Base-by-base conservation (phyloP, 805 yeast genomes). In the Nakazawaea holstii region DNA sequence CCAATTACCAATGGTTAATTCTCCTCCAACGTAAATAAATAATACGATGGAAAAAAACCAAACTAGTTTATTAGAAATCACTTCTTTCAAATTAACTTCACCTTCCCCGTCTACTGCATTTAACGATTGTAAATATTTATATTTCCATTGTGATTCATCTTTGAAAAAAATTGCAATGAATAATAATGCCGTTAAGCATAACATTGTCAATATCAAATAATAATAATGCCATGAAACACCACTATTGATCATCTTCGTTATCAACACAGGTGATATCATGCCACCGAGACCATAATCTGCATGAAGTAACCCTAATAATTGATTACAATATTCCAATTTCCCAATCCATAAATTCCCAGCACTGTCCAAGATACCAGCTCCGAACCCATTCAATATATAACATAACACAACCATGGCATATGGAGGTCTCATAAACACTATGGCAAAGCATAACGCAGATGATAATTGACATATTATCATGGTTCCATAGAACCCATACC, bases 361-460 rank as follows among this genome's bases (percentile, higher is more conserved):
- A 33, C 84, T 77, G 57, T 82, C 88, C 27, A 77, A 53, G 8
- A 73, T 53, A 0, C 89, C 88, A 46, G 68, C 68, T 0, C 84
- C 83, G 36, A 80, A 55, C 0, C 90, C 90, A 41, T 60, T 58
- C 20, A 73, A 53, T 2, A 68, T 55, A 49, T 75, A 70, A 30
- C 68, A 60, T 0, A 64, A 1, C 1, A 74, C 67, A 27, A 77
- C 66, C 0, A 77, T 24, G 9, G 56, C 48, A 49, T 69, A 72
- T 15, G 77, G 77, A 1, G 78, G 75, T 37, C 59, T 66, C 3
- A 64, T 51, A 8, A 70, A 60, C n/a, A 69, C 61, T 2, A 73
- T 51, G 6, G 66, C 46, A 55, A 69, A 80, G 10, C 73, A 65
- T 1, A 62, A 28, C 1, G 69, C 52, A 60, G 76, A 67, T 26